Percentiles rank a stretch among this genome's conserved stretches.
Conservation (phyloP, 192 early-diverging fungal species). For the Rhizophagus sp. region DNA sequence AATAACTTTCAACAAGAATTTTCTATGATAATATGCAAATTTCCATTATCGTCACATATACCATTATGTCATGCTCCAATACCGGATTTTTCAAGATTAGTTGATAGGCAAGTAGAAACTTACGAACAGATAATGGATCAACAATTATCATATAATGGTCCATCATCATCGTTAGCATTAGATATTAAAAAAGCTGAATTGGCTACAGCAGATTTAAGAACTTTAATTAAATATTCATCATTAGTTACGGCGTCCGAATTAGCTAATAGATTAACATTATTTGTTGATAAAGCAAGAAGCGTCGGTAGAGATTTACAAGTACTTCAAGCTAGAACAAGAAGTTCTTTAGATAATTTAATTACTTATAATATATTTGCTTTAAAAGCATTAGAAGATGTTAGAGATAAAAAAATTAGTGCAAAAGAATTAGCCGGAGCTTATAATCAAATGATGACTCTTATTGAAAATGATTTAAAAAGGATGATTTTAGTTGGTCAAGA, state of each 20-base stretch:
- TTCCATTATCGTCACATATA: slow-evolving; percentile 2
- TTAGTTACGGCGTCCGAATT: slow-evolving; percentile 36
- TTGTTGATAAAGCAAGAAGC: slow-evolving; percentile 38
- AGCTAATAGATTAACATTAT: slow-evolving; percentile 40
- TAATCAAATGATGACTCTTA: slow-evolving; percentile 37
- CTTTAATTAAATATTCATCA: slow-evolving; percentile 49
- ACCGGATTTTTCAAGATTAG: slow-evolving; percentile 51
- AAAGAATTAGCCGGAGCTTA: slow-evolving; percentile 35
- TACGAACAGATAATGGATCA: slow-evolving; percentile 45
- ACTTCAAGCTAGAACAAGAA: slow-evolving; percentile 49
- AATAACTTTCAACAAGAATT: neutral
- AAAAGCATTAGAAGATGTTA: slow-evolving; percentile 35
- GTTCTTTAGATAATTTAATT: slow-evolving; percentile 53
- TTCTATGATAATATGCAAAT: neutral
- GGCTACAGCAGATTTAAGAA: slow-evolving; percentile 50
- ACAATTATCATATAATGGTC: slow-evolving; percentile 18
- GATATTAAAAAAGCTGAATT: slow-evolving; percentile 51
- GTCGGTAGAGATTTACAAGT: slow-evolving; percentile 49
- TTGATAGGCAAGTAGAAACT: slow-evolving; percentile 47
- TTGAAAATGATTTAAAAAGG: neutral
- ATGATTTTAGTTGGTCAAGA: slow-evolving; percentile 14
- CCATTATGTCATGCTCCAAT: slow-evolving; percentile 29
- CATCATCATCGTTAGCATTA: slow-evolving; percentile 37
- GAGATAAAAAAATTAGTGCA: slow-evolving; percentile 35
- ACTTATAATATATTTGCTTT: slow-evolving; percentile 50